phyloP scores from a whole-genome alignment of 441 rosid genomes.

The Kokia cookei region DNA sequence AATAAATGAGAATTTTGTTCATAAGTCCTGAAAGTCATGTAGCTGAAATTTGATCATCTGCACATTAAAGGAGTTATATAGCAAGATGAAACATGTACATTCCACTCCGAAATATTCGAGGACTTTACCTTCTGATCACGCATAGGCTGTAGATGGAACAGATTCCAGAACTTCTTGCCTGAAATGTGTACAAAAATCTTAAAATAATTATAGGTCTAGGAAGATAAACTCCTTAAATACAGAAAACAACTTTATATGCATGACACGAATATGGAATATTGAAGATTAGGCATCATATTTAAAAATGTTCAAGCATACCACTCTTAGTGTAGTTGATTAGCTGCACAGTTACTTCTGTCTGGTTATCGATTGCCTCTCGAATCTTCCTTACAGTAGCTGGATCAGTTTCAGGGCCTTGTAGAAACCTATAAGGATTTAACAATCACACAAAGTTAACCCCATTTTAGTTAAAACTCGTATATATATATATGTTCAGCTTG shows the following conservation, averaged over 20 bases:
- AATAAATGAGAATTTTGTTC: no score
- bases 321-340: constrained; percentile 92
- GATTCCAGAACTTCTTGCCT: constrained; percentile 99
- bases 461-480: neutral
- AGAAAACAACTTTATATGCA: neutral
- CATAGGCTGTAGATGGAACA: constrained; percentile 98
- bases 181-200: constrained; percentile 5
- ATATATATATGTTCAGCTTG: neutral
- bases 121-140: constrained; percentile 92
- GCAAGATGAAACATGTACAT: neutral
- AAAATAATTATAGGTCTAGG: neutral
- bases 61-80: neutral
- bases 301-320: constrained; percentile 33
- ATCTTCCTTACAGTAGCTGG: constrained; percentile 85
- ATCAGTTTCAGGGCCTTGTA: constrained; percentile 99
- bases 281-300: neutral
- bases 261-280: neutral
- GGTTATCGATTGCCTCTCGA: constrained; percentile 82
- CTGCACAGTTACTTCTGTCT: constrained; percentile 92
- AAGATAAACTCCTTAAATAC: no score
- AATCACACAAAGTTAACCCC: neutral
- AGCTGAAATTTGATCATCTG: neutral
- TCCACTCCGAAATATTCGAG: neutral
- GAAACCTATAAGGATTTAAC: constrained; percentile 45
- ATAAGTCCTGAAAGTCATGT: no score